A percentile compares a stretch with the other conserved stretches of the same genome.
phyloP scores from a whole-genome alignment of 2,329 filamentous ascomycete species.

The Massarina eburnea region DNA sequence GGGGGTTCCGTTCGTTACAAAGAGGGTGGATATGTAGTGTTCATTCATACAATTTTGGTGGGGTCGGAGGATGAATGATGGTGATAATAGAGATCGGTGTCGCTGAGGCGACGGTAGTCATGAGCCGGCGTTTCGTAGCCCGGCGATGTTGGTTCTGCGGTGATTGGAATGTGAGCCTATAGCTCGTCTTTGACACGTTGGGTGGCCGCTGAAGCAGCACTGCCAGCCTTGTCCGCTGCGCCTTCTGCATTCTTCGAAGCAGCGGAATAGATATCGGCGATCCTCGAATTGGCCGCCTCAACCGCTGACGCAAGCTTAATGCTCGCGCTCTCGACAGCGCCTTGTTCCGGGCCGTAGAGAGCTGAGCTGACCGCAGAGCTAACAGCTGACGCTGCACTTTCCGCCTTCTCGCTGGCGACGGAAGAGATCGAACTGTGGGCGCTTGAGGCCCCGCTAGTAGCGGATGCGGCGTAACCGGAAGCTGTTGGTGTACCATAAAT shows the following conservation, averaged over 20 bases:
- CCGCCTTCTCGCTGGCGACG: constrained; percentile 46
- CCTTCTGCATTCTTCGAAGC: constrained; percentile 47
- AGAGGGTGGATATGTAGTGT: too few species aligned
- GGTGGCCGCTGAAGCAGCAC: constrained; percentile 42
- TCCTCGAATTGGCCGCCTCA: constrained; percentile 47
- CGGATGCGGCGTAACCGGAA: constrained; percentile 46
- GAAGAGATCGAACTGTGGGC: constrained; percentile 51
- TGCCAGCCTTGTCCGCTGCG: constrained; percentile 48
- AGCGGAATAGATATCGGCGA: constrained; percentile 44
- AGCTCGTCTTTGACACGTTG: constrained; percentile 56
- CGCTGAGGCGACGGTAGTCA: too few species aligned
- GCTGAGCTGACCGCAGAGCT: constrained; percentile 43
- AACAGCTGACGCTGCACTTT: constrained; percentile 26
- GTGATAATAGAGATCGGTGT: too few species aligned
- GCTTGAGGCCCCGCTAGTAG: constrained; percentile 47
- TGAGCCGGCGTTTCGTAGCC: too few species aligned
- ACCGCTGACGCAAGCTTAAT: constrained; percentile 46
- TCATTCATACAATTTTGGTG: too few species aligned
- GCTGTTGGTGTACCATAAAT: constrained; percentile 59
- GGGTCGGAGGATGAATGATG: too few species aligned
- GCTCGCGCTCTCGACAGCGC: constrained; percentile 50
- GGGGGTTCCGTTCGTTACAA: too few species aligned
- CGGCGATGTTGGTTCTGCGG: too few species aligned
- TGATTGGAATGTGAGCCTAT: constrained; percentile 26
- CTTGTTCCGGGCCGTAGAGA: constrained; percentile 51